Base-by-base conservation (phyloP, 2,329 filamentous ascomycete genomes). In the Alternaria gaisen region DNA sequence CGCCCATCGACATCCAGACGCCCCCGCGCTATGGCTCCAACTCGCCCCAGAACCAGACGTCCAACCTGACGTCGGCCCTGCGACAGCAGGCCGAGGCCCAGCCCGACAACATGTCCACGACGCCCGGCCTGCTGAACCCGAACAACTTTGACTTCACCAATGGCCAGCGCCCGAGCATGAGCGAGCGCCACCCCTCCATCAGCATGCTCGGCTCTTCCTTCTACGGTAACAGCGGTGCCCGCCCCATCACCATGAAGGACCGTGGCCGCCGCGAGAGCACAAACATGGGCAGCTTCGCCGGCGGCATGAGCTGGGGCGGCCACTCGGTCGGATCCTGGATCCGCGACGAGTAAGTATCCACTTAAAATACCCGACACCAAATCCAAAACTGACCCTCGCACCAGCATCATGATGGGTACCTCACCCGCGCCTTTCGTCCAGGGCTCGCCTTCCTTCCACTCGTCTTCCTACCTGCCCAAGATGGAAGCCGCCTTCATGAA, bases 401-500 rank as follows among this genome's bases (percentile, higher is more conserved):
- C 69, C 77, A 97, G 93, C 79, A 94, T 97, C 75, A 90, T 96
- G 77, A 97, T 97, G 92, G 94, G 95, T 73, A 97, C 93, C 18
- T 98, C 95, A n/a, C 95, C 95, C 11, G 97, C 94, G 74, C 85
- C 88, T 61, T 89, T 86, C 59, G 68, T 67, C 60, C 87, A 94
- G 72, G 91, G 94, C 78, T 97, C 94, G n/a, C 93, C 95, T 0
- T 97, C 94, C 1, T 96, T 93, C 72, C 94, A 98, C 80, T 98
- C 94, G 1, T 97, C 94, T 7, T 98, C 95, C 26, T 98, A 98
- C 77, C 87, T 97, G 1, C 94, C 94, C 10, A 97, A 97, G 80
- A 88, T 97, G 75, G 95, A 99, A 80, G 94, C 94, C 63, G 95
- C 94, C 75, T 99, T 97, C 79, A 96, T 98, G 92, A 91, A 91